A percentile compares a stretch with the other conserved stretches of the same genome.
These are phyloP conservation scores for Sugiyamaella castrensis DNA, from an alignment of 1,139 yeast genomes.

Conservation along the genomic window DNA sequence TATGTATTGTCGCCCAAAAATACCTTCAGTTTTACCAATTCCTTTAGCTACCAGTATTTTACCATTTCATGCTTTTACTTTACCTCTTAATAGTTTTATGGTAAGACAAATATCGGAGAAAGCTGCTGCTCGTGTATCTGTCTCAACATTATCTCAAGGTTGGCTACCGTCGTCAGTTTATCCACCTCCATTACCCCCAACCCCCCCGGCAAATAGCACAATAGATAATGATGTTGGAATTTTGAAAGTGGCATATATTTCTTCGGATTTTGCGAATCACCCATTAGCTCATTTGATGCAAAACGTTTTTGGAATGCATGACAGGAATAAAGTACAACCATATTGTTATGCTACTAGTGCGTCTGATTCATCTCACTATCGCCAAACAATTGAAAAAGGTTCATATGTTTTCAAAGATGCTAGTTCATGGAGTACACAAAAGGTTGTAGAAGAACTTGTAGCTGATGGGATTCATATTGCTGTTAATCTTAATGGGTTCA, in stretches of 20 bases:
- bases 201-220: conserved; percentile 25
- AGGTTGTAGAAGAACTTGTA: conserved; percentile 30
- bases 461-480: conserved; percentile 36
- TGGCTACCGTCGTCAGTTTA: conserved; percentile 36
- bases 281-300: conserved; percentile 40
- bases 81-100: conserved; percentile 32
- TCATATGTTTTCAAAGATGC: conserved; percentile 32
- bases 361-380: conserved; percentile 33
- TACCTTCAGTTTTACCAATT: conserved; percentile 32
- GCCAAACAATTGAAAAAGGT: conserved; percentile 32
- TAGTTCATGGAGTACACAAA: conserved; percentile 30
- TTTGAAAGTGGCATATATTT: conserved; percentile 36
- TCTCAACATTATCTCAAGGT: conserved; percentile 27
- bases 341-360: conserved; percentile 36
- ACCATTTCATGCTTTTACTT: conserved; percentile 39
- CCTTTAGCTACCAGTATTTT: conserved; percentile 36
- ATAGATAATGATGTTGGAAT: conserved; percentile 16
- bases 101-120: conserved; percentile 32
- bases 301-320: conserved; percentile 37
- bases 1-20: conserved; percentile 27
- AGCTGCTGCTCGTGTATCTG: conserved; percentile 34
- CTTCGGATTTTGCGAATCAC: conserved; percentile 38
- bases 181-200: conserved; percentile 36
- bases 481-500: conserved; percentile 38
- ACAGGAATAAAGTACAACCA: conserved; percentile 26